Evolutionary conservation across 2,329 filamentous ascomycete genomes (phyloP), one percentile per base, ranked within the genome.

Genomic region (Chrysoporthe cubensis): DNA sequence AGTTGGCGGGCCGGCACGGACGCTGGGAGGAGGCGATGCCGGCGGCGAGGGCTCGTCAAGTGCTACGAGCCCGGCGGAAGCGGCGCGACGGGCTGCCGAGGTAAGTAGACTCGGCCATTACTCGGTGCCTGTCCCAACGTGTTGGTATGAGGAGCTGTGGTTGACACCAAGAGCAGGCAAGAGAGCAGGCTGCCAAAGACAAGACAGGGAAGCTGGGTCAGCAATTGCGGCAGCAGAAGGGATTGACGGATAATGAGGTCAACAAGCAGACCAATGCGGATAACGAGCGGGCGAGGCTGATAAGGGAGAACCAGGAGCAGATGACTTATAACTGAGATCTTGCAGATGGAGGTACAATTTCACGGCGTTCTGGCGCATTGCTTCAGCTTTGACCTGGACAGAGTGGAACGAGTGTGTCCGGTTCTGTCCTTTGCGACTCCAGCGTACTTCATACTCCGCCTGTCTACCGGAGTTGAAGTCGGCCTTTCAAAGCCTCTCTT

Each of bases 11-110:
- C 87, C 82, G 68, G 86, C 83, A 9, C 84, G 91, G 70, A 91
- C 89, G 2, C 79, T 96, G 54, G 92, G 91, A 26, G 75, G 76
- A n/a, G 69, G 76, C 8, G 69, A 72, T 50, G 85, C 85, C 57
- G 75, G 76, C 21, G 75, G 75, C 16, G 69, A 76, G 5, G 71
- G 72, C 42, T 52, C 72, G 9, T 71, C 73, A 34, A 76, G 71
- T 4, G 73, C 69, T n/a, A 60, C 65, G 43, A 70, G 71, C 52
- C 72, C 69, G 70, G 73, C 72, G 43, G 74, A 74, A 64, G 90
- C 93, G 44, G 85, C 90, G 68, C 84, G 83, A 66, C 91, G 88
- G 69, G 94, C 94, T 4, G 93, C 93, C 0, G 92, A 96, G 89
- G 94, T 96, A 78, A 3, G 57, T 26, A 40, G 37, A 26, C 26